Percentiles rank a stretch among this genome's conserved stretches.
These are phyloP conservation scores for Entrophospora sp. DNA, from an alignment of 192 early-diverging fungal genomes.

Conservation along the genomic window DNA sequence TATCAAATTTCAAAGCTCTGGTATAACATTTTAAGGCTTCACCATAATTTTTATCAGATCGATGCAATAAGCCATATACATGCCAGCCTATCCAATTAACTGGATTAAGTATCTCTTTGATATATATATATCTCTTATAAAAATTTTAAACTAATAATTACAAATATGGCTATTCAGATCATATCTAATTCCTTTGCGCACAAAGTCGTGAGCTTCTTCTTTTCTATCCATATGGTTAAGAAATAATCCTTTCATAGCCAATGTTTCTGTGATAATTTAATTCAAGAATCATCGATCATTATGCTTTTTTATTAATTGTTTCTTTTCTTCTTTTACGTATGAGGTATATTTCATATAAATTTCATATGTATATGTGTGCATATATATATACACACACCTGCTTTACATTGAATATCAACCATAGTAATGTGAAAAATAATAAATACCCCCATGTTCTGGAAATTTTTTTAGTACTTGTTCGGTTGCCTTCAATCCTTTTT, in stretches of 20 bases:
- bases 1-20: constrained; percentile 76
- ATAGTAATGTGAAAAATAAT: too few relatives aligned
- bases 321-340: too few relatives aligned
- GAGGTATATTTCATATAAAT: too few relatives aligned
- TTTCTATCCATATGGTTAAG: constrained; percentile 81
- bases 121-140: background rate
- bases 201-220: constrained; percentile 80
- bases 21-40: constrained; percentile 90
- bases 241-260: constrained; percentile 94
- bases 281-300: too few relatives aligned
- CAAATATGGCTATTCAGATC: constrained; percentile 79
- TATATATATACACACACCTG: too few relatives aligned
- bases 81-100: constrained; percentile 73
- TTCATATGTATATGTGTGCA: too few relatives aligned
- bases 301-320: too few relatives aligned
- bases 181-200: constrained; percentile 75
- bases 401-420: too few relatives aligned
- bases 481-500: constrained; percentile 82
- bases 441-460: constrained; percentile 85
- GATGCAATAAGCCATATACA: constrained; percentile 86
- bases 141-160: constrained; percentile 36
- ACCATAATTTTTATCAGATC: constrained; percentile 88
- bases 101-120: too few relatives aligned
- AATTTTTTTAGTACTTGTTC: constrained; percentile 92
- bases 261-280: constrained; percentile 84